Evolutionary conservation across 1,139 yeast species (phyloP).

Genomic region (Schwanniomyces etchellsii): DNA sequence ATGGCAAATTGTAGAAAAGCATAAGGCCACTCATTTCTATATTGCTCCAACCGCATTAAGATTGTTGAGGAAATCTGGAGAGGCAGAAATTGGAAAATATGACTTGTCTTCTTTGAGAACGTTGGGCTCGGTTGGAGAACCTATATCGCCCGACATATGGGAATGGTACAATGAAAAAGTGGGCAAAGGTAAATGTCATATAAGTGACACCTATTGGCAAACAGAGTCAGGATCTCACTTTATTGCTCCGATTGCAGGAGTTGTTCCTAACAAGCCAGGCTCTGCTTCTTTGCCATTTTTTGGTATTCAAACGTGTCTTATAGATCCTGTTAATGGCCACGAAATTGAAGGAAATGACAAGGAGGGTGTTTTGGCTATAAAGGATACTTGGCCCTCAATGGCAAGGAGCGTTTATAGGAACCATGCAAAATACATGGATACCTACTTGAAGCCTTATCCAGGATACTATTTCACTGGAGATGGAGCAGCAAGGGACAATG

Average conservation of each 20-base stretch:
- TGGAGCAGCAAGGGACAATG: constrained; percentile 97
- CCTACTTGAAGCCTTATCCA: constrained; percentile 92
- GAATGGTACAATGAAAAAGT: constrained; percentile 94
- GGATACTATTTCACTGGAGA: constrained; percentile 98
- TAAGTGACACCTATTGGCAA: constrained; percentile 98
- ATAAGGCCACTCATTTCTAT: constrained; percentile 93
- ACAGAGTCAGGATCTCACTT: constrained; percentile 97
- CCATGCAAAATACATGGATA: constrained; percentile 85
- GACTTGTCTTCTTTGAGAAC: constrained; percentile 90
- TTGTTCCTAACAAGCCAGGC: constrained; percentile 94
- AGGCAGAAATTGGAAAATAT: constrained; percentile 73
- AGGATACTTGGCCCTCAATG: constrained; percentile 95
- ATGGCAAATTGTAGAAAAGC: constrained; percentile 93
- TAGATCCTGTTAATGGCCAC: constrained; percentile 86
- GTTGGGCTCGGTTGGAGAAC: constrained; percentile 97
- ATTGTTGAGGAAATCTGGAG: constrained; percentile 92
- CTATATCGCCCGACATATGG: constrained; percentile 97
- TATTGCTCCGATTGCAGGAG: constrained; percentile 93
- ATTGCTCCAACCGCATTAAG: constrained; percentile 98
- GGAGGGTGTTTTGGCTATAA: constrained; percentile 92
- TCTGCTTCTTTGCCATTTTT: constrained; percentile 95
- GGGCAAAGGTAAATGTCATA: constrained; percentile 81
- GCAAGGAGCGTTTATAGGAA: constrained; percentile 94
- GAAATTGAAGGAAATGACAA: constrained; percentile 86
- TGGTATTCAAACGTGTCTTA: constrained; percentile 84